phyloP scores from a whole-genome alignment of 345 rosid genomes.

The Eucalyptus cladocalyx region DNA sequence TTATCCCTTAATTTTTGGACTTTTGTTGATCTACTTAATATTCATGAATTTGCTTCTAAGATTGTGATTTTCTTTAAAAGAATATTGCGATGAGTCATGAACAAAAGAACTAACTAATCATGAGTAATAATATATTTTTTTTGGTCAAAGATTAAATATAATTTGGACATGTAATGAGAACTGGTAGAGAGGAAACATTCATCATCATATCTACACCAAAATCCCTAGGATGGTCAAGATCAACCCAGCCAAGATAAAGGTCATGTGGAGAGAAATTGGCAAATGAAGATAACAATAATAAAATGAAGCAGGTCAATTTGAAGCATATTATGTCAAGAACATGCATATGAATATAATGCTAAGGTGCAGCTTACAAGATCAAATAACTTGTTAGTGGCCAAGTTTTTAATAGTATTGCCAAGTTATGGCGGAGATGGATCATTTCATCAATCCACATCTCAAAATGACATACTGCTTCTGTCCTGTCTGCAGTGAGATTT shows the following conservation, averaged over 20 bases:
- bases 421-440: not conserved
- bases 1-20: not conserved
- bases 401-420: not conserved
- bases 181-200: not conserved
- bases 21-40: not conserved
- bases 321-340: not conserved
- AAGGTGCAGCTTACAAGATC: not conserved
- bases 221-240: not conserved
- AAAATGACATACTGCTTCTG: not conserved
- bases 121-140: not conserved
- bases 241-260: not conserved
- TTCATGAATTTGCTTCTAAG: not conserved
- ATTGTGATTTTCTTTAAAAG: not conserved
- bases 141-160: not conserved
- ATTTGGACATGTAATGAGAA: not conserved
- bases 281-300: not conserved
- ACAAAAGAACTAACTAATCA: not conserved
- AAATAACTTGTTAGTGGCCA: not conserved
- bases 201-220: not conserved
- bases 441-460: not conserved
- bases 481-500: not conserved
- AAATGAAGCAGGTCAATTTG: not conserved
- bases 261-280: not conserved
- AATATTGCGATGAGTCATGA: not conserved
- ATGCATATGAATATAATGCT: not conserved